Evolutionary conservation across 1,284 basidiomycete genomes (phyloP).

Genomic region (Puccinia triticina): DNA sequence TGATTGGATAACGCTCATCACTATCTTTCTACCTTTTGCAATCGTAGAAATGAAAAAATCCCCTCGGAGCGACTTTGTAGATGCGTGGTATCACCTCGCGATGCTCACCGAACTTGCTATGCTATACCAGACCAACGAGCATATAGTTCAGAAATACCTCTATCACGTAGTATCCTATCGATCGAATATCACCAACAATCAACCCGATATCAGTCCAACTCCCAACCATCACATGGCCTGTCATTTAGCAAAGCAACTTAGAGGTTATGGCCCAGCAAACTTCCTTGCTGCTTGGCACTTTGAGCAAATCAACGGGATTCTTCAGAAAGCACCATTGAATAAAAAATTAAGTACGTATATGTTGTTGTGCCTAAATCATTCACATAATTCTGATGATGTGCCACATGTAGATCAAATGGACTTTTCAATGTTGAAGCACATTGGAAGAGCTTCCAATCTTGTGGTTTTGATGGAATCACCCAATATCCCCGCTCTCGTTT

Average conservation of each 20-base stretch:
- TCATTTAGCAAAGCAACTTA: slow-evolving; percentile 16
- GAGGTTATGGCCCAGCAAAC: slow-evolving; percentile 10
- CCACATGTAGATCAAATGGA: slow-evolving; percentile 20
- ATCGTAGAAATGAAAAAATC: not conserved
- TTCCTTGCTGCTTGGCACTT: slow-evolving; percentile 37
- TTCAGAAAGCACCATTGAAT: slow-evolving; percentile 35
- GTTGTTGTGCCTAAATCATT: not conserved
- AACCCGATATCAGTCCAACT: slow-evolving; percentile 21
- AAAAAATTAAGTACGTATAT: slow-evolving; percentile 2
- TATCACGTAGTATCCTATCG: slow-evolving; percentile 26
- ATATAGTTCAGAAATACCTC: slow-evolving; percentile 32
- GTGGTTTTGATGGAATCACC: slow-evolving; percentile 8
- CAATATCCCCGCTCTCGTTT: not conserved
- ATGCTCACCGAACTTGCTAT: slow-evolving; percentile 35
- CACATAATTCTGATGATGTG: slow-evolving; percentile 2
- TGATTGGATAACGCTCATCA: slow-evolving; percentile 24
- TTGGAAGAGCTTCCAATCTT: slow-evolving; percentile 35
- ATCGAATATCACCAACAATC: not conserved
- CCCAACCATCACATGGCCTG: slow-evolving; percentile 47
- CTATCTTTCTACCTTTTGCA: slow-evolving; percentile 20
- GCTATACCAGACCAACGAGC: slow-evolving; percentile 9
- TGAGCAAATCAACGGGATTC: slow-evolving; percentile 39
- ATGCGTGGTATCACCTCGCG: slow-evolving; percentile 25
- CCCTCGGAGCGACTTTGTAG: not conserved
- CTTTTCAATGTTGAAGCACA: slow-evolving; percentile 17